phyloP scores from a whole-genome alignment of 371 early-diverging fungal genomes.

The Basidiobolus heterosporus region DNA sequence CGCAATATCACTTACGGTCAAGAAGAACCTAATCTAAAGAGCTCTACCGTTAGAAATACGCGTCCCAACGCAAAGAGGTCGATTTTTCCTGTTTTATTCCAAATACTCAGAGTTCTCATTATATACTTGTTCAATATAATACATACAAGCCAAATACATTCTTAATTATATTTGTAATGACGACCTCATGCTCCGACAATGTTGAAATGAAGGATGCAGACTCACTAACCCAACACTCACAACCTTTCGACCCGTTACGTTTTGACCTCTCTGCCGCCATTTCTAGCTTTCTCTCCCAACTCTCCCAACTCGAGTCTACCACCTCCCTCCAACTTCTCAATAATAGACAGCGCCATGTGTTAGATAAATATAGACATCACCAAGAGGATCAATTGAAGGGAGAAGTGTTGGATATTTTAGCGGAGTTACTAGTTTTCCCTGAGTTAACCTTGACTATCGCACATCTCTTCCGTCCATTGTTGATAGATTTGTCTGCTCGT shows the following conservation, averaged over 20 bases:
- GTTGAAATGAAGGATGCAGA: too few species aligned
- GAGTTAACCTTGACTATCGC: conserved; percentile 17
- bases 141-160: too few species aligned
- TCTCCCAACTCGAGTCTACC: background rate
- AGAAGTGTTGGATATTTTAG: conserved; percentile 3
- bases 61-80: too few species aligned
- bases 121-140: too few species aligned
- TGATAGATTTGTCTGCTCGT: conserved; percentile 65
- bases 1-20: too few species aligned
- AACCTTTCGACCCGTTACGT: background rate
- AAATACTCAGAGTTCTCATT: too few species aligned
- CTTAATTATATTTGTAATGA: too few species aligned
- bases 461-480: conserved; percentile 48
- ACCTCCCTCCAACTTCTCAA: background rate
- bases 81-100: too few species aligned
- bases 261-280: background rate
- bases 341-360: background rate
- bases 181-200: too few species aligned
- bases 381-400: background rate
- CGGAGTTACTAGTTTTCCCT: conserved; percentile 6
- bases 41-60: too few species aligned
- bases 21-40: too few species aligned
- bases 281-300: background rate
- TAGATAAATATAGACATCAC: background rate
- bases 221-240: background rate